phyloP scores from a whole-genome alignment of 768 basidiomycete species.

The Naganishia kalamii region DNA sequence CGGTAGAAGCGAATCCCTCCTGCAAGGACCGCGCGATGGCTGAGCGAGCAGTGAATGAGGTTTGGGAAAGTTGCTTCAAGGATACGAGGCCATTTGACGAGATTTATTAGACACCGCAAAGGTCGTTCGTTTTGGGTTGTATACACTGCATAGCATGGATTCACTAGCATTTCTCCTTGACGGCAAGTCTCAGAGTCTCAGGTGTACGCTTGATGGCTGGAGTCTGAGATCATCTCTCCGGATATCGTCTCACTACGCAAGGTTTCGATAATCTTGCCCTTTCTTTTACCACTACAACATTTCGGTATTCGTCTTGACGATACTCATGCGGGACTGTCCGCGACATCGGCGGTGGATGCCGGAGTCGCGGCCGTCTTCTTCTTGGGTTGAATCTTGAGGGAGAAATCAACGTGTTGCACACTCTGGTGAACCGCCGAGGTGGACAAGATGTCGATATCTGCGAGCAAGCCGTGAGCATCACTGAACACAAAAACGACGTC shows the following conservation, averaged over 20 bases:
- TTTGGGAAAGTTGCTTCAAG: constrained; percentile 91
- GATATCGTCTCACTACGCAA: too few species aligned
- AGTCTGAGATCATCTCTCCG: too few species aligned
- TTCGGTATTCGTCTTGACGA: not conserved
- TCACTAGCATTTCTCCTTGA: not conserved
- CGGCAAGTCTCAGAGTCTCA: too few species aligned
- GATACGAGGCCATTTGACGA: constrained; percentile 97
- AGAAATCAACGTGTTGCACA: constrained; percentile 91
- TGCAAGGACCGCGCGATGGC: constrained; percentile 70
- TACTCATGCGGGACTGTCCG: not conserved
- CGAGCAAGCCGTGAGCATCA: not conserved
- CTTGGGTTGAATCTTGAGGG: constrained; percentile 75
- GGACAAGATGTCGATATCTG: constrained; percentile 85
- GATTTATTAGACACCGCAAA: constrained; percentile 34
- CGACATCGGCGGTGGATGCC: constrained; percentile 8
- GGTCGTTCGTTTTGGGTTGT: not conserved
- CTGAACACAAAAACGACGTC: not conserved
- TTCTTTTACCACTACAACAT: not conserved
- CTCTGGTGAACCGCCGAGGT: constrained; percentile 57
- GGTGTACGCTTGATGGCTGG: too few species aligned
- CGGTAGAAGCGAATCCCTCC: constrained; percentile 70
- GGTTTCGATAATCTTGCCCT: too few species aligned
- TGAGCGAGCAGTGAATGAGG: constrained; percentile 86
- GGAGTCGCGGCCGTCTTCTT: constrained; percentile 12
- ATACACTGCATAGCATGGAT: not conserved